These are phyloP conservation scores for Casaregolazyma suthepensis DNA, from an alignment of 1,139 yeast species.

Conservation along the genomic window DNA sequence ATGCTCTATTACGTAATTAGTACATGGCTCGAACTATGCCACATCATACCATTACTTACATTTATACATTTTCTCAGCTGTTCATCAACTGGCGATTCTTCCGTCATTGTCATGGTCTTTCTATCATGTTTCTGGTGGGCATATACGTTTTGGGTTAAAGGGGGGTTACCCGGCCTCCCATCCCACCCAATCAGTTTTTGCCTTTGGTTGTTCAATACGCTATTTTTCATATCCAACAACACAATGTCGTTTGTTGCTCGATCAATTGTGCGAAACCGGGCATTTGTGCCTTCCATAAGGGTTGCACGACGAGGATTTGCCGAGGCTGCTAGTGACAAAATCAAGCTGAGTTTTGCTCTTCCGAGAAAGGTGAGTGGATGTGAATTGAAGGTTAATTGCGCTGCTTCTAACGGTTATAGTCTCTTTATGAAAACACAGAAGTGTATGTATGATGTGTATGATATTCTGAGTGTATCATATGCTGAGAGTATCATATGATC, in stretches of 20 bases:
- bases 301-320: constrained; percentile 80
- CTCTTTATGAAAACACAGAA: constrained; percentile 39
- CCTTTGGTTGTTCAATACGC: neutral
- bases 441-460: constrained; percentile 33
- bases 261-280: constrained; percentile 23
- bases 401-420: constrained; percentile 21
- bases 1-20: constrained; percentile 12
- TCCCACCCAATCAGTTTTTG: constrained; percentile 5
- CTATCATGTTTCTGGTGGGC: neutral
- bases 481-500: too few species aligned
- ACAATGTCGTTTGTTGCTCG: constrained; percentile 20
- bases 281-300: constrained; percentile 50
- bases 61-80: constrained; percentile 9
- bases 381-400: neutral
- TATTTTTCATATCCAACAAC: neutral
- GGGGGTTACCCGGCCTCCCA: constrained; percentile 1
- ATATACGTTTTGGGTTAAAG: neutral
- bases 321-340: constrained; percentile 74
- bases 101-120: neutral
- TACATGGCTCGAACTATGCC: neutral
- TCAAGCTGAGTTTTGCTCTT: constrained; percentile 83
- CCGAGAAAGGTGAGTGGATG: constrained; percentile 22
- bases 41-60: constrained; percentile 9
- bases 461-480: neutral
- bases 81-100: constrained; percentile 9